A percentile compares a stretch with the other conserved stretches of the same genome.
These are phyloP conservation scores for Vitis cinerea DNA, from an alignment of 164 flowering plant species.

Conservation along the genomic window DNA sequence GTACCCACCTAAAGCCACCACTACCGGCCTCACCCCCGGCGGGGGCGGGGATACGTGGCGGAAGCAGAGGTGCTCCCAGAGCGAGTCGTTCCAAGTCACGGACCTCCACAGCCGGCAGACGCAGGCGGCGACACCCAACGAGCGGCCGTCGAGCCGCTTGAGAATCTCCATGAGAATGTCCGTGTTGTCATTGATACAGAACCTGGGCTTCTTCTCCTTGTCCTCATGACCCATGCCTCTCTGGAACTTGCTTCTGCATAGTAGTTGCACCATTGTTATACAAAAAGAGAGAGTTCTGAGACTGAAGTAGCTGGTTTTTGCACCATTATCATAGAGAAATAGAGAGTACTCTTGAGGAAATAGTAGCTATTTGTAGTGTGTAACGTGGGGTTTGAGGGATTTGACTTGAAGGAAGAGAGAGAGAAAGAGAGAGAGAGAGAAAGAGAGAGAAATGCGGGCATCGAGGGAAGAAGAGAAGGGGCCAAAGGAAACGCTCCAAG, in stretches of 20 bases:
- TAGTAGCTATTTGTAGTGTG: not conserved
- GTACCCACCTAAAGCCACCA: constrained; percentile 82
- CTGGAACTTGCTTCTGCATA: not conserved
- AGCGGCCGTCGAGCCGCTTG: constrained; percentile 73
- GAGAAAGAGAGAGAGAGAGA: constrained; percentile 13
- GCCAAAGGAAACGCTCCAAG: constrained; percentile 52
- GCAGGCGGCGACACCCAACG: constrained; percentile 72
- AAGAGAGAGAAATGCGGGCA: constrained; percentile 24
- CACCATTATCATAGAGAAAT: too few relatives aligned
- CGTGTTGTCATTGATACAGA: constrained; percentile 70
- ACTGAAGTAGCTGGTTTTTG: too few relatives aligned
- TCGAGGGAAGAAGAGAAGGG: constrained; percentile 40
- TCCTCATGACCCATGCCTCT: constrained; percentile 1
- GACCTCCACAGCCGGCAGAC: constrained; percentile 84
- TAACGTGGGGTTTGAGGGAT: constrained; percentile 10
- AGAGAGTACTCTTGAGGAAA: too few relatives aligned
- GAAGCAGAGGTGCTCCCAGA: constrained; percentile 88
- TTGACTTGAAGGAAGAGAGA: constrained; percentile 22
- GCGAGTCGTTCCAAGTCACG: constrained; percentile 58
- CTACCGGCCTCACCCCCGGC: constrained; percentile 45
- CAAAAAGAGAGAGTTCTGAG: not conserved
- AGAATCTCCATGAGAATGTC: constrained; percentile 77
- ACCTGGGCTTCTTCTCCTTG: constrained; percentile 21
- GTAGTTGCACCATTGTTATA: not conserved
- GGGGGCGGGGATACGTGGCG: constrained; percentile 64